Percentiles rank a stretch among this genome's conserved stretches.
Evolutionary conservation across 129 eudicot species (phyloP).

Genomic region (Silybum marianum): DNA sequence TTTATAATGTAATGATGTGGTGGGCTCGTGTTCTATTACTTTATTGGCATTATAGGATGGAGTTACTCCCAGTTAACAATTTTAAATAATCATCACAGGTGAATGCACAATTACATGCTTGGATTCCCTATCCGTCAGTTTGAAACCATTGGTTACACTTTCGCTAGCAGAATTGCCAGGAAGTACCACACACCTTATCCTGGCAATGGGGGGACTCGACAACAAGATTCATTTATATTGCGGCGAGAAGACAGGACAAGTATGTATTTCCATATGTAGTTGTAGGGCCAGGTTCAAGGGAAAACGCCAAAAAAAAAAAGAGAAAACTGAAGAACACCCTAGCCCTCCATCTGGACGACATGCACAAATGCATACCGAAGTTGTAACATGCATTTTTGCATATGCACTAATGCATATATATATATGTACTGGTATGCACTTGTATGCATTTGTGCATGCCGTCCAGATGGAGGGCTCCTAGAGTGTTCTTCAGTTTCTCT

Average conservation of each 20-base stretch:
- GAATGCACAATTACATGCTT: slow-evolving; percentile 66
- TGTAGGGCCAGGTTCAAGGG: too few relatives aligned
- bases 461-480: too few relatives aligned
- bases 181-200: slow-evolving; percentile 53
- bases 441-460: too few relatives aligned
- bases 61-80: slow-evolving; percentile 1
- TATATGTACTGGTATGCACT: too few relatives aligned
- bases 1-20: neutral
- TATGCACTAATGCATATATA: too few relatives aligned
- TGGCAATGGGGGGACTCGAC: slow-evolving; percentile 95
- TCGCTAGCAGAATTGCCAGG: slow-evolving; percentile 80
- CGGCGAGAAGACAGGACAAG: slow-evolving; percentile 76
- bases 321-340: too few relatives aligned
- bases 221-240: slow-evolving; percentile 88
- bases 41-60: neutral
- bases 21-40: neutral
- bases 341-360: too few relatives aligned
- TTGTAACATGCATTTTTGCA: too few relatives aligned
- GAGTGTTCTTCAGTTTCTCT: too few relatives aligned
- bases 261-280: slow-evolving; percentile 42
- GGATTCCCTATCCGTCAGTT: slow-evolving; percentile 66
- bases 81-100: slow-evolving; percentile 46
- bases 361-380: too few relatives aligned
- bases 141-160: slow-evolving; percentile 92
- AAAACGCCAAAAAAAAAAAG: too few relatives aligned